Evolutionary conservation across 441 rosid genomes (phyloP), one percentile per base, ranked within the genome.

Genomic region (Omphalea diandra): DNA sequence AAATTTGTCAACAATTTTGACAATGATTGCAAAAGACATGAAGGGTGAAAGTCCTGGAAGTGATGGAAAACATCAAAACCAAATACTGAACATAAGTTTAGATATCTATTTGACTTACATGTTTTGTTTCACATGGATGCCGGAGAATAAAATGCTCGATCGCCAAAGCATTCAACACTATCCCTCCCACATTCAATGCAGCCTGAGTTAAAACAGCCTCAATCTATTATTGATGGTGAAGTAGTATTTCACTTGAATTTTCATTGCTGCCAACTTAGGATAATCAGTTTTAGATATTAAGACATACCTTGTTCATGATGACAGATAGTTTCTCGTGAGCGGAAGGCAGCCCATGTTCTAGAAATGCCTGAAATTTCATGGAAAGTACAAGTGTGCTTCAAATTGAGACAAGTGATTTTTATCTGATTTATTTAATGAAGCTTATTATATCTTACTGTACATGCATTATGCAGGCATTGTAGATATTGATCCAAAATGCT

Each of bases 391-490:
- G 50, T 26, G 1, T 4, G 27, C 32, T 38, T 72, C 57, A 63
- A 27, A 29, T 66, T 61, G 24, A n/a, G n/a, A n/a, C n/a, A n/a
- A n/a, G n/a, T n/a, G n/a, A n/a, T n/a, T n/a, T n/a, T n/a, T n/a
- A n/a, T n/a, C n/a, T 64, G 49, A 29, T 67, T 58, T 49, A 26
- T 59, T 63, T 40, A 55, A 71, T 65, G 68, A 58, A 46, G 71
- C 73, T 76, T 60, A 59, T 61, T 69, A 68, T 71, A 59, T 83
- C 84, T 85, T 70, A 73, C 80, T 77, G 83, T 90, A 93, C 98
- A 89, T 93, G 88, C 98, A 93, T 93, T 76, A 93, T 77, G 84
- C 91, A 86, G 80, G 97, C 88, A 61, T 90, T 93, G 83, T 87
- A 93, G 81, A 87, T 74, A 47, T 92, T 90, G 78, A 92, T 87